Evolutionary conservation across 2,329 filamentous ascomycete genomes (phyloP).

Genomic region (Neopestalotiopsis rosae): DNA sequence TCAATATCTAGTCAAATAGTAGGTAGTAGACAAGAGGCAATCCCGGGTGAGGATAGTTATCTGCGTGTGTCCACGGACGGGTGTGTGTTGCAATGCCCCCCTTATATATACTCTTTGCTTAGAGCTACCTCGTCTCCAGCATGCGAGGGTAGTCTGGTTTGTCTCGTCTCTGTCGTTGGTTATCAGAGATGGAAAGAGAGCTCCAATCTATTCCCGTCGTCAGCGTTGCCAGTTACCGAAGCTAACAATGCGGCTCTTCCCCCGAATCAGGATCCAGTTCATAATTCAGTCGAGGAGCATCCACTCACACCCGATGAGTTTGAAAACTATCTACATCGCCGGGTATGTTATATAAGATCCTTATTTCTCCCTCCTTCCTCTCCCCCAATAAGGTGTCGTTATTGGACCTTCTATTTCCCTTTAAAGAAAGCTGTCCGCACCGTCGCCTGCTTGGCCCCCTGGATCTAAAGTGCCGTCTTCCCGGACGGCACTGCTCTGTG

Average conservation of each 20-base stretch:
- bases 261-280: constrained; percentile 49
- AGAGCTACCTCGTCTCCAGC: too few species aligned
- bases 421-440: neutral
- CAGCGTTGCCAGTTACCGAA: neutral
- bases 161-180: too few species aligned
- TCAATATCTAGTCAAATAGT: neutral
- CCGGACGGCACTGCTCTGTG: constrained; percentile 4
- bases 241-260: constrained; percentile 1
- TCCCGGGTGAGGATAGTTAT: too few species aligned
- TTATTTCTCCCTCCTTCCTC: too few species aligned
- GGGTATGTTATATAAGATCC: constrained; percentile 43
- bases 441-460: constrained; percentile 7
- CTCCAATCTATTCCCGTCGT: neutral
- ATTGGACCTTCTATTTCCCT: neutral
- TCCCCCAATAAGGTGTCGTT: neutral
- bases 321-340: constrained; percentile 58
- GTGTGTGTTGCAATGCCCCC: too few species aligned
- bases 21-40: neutral
- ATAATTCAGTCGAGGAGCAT: constrained; percentile 58
- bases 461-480: constrained; percentile 10
- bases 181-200: neutral
- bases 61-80: too few species aligned
- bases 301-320: constrained; percentile 59
- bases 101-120: too few species aligned
- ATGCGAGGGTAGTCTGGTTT: too few species aligned